Conservation (phyloP, 1,284 basidiomycete species). For the Leccinum griseonigrum region DNA sequence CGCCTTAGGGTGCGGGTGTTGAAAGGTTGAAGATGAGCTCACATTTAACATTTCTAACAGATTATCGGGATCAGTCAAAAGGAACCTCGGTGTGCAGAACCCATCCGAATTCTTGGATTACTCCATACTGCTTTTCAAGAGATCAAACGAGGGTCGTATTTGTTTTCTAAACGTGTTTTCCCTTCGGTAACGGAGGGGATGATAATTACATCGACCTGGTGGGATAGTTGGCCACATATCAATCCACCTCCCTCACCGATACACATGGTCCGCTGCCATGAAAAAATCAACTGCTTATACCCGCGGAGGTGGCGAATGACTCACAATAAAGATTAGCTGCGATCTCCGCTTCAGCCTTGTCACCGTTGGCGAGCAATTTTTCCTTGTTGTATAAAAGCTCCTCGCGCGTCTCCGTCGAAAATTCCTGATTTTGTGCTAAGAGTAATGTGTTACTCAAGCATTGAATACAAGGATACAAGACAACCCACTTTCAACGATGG, state of each 20-base stretch:
- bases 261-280: slow-evolving; percentile 56
- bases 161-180: slow-evolving; percentile 5
- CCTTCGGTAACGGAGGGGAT: slow-evolving; percentile 5
- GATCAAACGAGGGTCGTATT: neutral
- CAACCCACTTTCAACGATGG: slow-evolving; percentile 95
- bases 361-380: slow-evolving; percentile 94
- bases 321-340: slow-evolving; percentile 87
- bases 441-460: slow-evolving; percentile 1
- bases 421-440: slow-evolving; percentile 94
- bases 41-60: neutral
- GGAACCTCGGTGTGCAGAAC: neutral
- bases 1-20: neutral
- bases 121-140: neutral
- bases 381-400: slow-evolving; percentile 99
- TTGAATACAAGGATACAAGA: neutral
- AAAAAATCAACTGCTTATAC: slow-evolving; percentile 12
- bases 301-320: slow-evolving; percentile 26
- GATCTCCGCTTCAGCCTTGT: slow-evolving; percentile 95
- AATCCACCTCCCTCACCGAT: slow-evolving; percentile 43
- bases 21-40: neutral
- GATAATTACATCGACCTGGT: slow-evolving; percentile 26
- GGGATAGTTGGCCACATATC: slow-evolving; percentile 12
- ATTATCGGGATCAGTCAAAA: neutral
- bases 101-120: neutral
- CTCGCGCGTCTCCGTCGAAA: slow-evolving; percentile 96